These are phyloP conservation scores for Russula sp. DNA, from an alignment of 768 basidiomycete species.

Conservation along the genomic window DNA sequence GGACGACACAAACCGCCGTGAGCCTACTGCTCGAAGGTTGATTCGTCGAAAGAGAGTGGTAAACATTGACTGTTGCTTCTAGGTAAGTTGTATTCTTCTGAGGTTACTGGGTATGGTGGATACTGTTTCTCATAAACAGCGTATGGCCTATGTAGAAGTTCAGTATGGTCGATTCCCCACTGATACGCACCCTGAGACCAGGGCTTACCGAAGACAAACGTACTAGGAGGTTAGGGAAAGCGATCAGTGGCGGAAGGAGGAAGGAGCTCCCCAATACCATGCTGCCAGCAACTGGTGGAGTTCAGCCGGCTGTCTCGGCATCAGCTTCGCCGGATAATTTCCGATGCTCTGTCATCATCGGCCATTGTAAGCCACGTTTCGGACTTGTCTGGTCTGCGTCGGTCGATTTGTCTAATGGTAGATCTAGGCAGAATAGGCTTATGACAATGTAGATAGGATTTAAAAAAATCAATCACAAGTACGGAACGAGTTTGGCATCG, in stretches of 20 bases:
- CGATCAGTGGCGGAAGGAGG: too few species aligned
- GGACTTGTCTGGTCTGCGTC: too few species aligned
- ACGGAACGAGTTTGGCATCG: not conserved
- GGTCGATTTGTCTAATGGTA: too few species aligned
- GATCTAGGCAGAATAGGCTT: too few species aligned
- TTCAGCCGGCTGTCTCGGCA: conserved; percentile 6
- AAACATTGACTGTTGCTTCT: conserved; percentile 4
- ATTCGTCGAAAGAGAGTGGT: conserved; percentile 9
- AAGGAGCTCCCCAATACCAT: too few species aligned
- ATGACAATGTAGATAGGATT: too few species aligned
- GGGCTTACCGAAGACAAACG: not conserved
- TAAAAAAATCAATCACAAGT: too few species aligned
- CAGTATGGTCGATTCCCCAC: not conserved
- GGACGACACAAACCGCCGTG: conserved; percentile 12
- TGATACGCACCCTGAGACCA: not conserved
- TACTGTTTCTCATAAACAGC: not conserved
- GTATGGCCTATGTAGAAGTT: not conserved
- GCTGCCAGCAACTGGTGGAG: too few species aligned
- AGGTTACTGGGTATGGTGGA: not conserved
- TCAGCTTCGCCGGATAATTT: not conserved
- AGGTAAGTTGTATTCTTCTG: not conserved
- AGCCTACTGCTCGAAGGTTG: not conserved
- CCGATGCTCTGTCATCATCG: not conserved
- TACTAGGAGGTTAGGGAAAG: too few species aligned
- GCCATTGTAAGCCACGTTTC: too few species aligned